Evolutionary conservation across 768 basidiomycete genomes (phyloP).

Genomic region (Leccinellum albellum): DNA sequence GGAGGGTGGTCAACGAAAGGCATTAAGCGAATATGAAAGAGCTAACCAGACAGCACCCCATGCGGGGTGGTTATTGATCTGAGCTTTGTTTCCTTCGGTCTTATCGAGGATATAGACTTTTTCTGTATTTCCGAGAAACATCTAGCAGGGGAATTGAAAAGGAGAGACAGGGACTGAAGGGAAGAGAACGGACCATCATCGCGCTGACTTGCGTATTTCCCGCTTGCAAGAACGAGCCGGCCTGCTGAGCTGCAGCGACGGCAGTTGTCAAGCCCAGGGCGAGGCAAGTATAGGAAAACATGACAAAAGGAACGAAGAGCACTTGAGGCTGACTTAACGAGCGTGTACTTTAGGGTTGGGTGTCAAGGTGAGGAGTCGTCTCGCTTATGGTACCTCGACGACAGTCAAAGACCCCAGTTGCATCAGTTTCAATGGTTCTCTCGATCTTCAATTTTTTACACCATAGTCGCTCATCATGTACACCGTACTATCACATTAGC

Average conservation of each 20-base stretch:
- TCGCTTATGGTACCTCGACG: not conserved
- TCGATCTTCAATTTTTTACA: not conserved
- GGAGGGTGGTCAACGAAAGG: not conserved
- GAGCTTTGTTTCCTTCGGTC: slow-evolving; percentile 68
- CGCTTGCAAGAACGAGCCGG: slow-evolving; percentile 22
- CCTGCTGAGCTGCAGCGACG: slow-evolving; percentile 21
- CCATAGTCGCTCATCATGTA: not conserved
- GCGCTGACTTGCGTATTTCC: slow-evolving; percentile 43
- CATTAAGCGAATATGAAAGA: not conserved
- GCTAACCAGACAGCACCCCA: slow-evolving; percentile 67
- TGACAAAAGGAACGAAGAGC: slow-evolving; percentile 15
- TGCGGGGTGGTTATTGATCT: slow-evolving; percentile 66
- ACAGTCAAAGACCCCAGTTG: slow-evolving; percentile 1
- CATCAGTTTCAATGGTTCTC: not conserved
- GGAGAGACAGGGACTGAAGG: not conserved
- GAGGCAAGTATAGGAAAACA: slow-evolving; percentile 37
- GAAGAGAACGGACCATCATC: slow-evolving; percentile 45
- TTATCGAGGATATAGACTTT: slow-evolving; percentile 94
- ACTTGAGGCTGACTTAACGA: slow-evolving; percentile 2
- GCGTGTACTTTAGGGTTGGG: slow-evolving; percentile 5
- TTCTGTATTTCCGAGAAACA: slow-evolving; percentile 75
- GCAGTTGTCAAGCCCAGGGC: slow-evolving; percentile 42
- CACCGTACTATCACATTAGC: not conserved
- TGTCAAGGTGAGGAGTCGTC: not conserved
- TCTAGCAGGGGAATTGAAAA: slow-evolving; percentile 36